Conservation (phyloP, 2,329 filamentous ascomycete species). For the Bipolaris oryzae region DNA sequence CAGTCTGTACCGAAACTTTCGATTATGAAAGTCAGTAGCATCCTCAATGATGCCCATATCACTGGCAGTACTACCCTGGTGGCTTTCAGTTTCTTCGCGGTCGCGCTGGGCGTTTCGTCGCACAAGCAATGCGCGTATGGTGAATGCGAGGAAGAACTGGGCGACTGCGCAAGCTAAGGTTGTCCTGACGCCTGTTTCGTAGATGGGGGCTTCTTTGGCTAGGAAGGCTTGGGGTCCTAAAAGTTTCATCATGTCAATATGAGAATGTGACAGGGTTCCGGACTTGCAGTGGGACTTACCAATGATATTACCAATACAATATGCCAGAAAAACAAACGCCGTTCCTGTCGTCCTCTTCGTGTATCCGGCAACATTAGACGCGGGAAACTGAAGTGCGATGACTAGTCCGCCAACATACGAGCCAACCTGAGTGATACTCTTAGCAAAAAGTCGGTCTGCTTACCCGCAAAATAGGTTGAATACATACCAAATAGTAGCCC, state of each 20-base stretch:
- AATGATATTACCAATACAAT: slow-evolving; percentile 56
- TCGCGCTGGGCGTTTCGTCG: slow-evolving; percentile 6
- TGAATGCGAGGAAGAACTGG: slow-evolving; percentile 48
- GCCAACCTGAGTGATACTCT: slow-evolving; percentile 25
- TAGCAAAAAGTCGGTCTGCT: slow-evolving; percentile 13
- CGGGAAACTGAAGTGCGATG: slow-evolving; percentile 60
- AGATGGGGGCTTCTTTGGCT: slow-evolving; percentile 54
- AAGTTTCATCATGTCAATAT: neutral
- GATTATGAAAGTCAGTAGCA: slow-evolving; percentile 8
- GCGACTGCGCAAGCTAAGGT: slow-evolving; percentile 55
- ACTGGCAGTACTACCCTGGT: neutral
- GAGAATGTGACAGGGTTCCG: neutral
- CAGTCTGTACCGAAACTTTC: slow-evolving; percentile 6
- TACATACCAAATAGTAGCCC: slow-evolving; percentile 57
- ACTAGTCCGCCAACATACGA: slow-evolving; percentile 60
- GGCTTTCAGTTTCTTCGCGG: neutral
- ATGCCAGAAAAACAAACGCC: slow-evolving; percentile 56
- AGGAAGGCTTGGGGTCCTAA: slow-evolving; percentile 53
- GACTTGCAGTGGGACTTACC: slow-evolving; percentile 24
- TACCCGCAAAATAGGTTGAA: neutral
- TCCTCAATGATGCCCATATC: slow-evolving; percentile 4
- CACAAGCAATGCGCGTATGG: slow-evolving; percentile 10
- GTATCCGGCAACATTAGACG: slow-evolving; percentile 52
- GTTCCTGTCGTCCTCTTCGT: slow-evolving; percentile 51
- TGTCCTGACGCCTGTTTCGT: slow-evolving; percentile 60